These are phyloP conservation scores for Irpex sp. DNA, from an alignment of 1,284 basidiomycete species.

Conservation along the genomic window DNA sequence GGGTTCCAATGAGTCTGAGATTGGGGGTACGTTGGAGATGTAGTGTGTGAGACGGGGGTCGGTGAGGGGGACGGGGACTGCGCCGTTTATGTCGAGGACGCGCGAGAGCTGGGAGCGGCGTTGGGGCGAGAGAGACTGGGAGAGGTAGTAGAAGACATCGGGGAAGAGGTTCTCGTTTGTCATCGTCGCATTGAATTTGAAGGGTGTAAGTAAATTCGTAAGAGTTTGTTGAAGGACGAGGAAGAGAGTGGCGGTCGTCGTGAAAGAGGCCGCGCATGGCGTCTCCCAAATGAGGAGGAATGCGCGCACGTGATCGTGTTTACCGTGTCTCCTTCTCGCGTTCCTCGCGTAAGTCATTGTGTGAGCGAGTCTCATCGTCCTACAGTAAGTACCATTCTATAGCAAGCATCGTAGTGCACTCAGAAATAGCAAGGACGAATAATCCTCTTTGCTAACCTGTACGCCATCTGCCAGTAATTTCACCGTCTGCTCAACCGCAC, in stretches of 20 bases:
- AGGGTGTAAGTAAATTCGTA: neutral
- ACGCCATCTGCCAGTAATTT: no score
- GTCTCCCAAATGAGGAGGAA: neutral
- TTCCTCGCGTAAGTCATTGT: neutral
- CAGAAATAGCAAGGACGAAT: no score
- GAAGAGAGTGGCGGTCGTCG: neutral
- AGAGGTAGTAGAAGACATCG: conserved; percentile 21
- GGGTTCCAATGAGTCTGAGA: conserved; percentile 20
- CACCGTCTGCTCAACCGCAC: no score
- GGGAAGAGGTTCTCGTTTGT: conserved; percentile 11
- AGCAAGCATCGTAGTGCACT: no score
- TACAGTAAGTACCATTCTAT: no score
- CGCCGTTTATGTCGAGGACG: conserved; percentile 20
- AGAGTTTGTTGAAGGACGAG: neutral
- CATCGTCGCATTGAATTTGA: neutral
- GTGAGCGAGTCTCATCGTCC: no score
- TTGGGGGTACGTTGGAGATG: conserved; percentile 18
- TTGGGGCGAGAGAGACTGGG: conserved; percentile 15
- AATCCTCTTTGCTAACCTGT: no score
- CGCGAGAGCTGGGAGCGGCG: conserved; percentile 16
- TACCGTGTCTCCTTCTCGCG: neutral
- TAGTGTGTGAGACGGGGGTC: conserved; percentile 23
- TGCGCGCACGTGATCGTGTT: no score
- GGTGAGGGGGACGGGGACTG: conserved; percentile 12
- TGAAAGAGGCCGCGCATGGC: neutral